These are phyloP conservation scores for Monosporascus sp. DNA, from an alignment of 2,329 filamentous ascomycete genomes.

Conservation along the genomic window DNA sequence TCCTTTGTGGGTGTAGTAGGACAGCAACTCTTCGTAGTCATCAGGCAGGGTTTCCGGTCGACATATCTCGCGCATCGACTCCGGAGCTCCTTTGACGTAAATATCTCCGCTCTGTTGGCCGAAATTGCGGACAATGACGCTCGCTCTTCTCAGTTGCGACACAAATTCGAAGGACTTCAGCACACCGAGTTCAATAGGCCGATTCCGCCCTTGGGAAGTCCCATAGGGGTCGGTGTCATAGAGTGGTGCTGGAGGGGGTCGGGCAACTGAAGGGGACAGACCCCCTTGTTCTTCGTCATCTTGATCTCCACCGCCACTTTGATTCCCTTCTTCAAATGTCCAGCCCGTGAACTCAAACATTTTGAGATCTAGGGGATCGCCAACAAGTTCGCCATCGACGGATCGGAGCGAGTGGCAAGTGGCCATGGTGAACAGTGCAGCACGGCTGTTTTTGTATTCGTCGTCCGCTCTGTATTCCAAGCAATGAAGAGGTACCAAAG, in stretches of 20 bases:
- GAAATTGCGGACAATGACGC: slow-evolving; percentile 86
- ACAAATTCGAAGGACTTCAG: slow-evolving; percentile 92
- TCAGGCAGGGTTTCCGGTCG: slow-evolving; percentile 73
- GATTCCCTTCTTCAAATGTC: slow-evolving; percentile 84
- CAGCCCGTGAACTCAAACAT: slow-evolving; percentile 98
- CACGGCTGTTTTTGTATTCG: slow-evolving; percentile 35
- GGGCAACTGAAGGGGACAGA: slow-evolving; percentile 81
- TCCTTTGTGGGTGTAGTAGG: slow-evolving; percentile 89
- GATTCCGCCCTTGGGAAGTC: slow-evolving; percentile 23
- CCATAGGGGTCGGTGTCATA: slow-evolving; percentile 35
- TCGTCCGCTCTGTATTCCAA: slow-evolving; percentile 24
- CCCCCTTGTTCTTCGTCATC: slow-evolving; percentile 71
- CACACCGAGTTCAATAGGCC: slow-evolving; percentile 78
- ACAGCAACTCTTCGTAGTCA: slow-evolving; percentile 85
- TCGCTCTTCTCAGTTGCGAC: slow-evolving; percentile 84
- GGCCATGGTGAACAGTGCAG: slow-evolving; percentile 88
- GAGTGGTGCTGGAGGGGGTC: slow-evolving; percentile 62
- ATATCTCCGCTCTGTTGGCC: slow-evolving; percentile 78
- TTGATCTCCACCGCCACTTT: slow-evolving; percentile 50
- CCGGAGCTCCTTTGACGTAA: slow-evolving; percentile 94
- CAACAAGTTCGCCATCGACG: slow-evolving; percentile 83
- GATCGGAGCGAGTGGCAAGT: slow-evolving; percentile 89
- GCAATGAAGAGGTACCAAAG: slow-evolving; percentile 45
- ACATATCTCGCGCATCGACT: slow-evolving; percentile 95
- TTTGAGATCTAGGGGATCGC: slow-evolving; percentile 91